Conservation (phyloP, 768 basidiomycete species). For the Clathrus columnatus region DNA sequence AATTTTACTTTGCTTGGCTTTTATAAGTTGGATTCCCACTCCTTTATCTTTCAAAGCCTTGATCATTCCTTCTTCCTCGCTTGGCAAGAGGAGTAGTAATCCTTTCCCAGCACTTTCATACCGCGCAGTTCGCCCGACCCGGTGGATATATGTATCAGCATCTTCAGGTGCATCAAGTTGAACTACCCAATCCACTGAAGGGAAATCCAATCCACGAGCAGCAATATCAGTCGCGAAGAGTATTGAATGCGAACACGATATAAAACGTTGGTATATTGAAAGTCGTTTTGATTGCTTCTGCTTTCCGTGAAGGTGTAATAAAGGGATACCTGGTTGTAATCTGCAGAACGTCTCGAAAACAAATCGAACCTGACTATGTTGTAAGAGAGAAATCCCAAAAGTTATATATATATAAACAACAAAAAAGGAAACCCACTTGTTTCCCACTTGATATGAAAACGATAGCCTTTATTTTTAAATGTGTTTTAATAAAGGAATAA, state of each 20-base stretch:
- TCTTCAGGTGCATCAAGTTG: conserved; percentile 97
- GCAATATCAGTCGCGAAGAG: conserved; percentile 96
- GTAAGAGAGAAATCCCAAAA: too few species aligned
- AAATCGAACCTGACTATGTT: conserved; percentile 56
- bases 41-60: conserved; percentile 61
- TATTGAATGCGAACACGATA: conserved; percentile 69
- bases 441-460: conserved; percentile 95
- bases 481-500: conserved; percentile 92
- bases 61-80: conserved; percentile 89
- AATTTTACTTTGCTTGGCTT: conserved; percentile 81
- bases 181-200: conserved; percentile 92
- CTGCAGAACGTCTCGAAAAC: conserved; percentile 92
- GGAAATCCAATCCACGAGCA: conserved; percentile 93
- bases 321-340: conserved; percentile 87
- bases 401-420: neutral
- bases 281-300: conserved; percentile 91
- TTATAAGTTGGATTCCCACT: conserved; percentile 69
- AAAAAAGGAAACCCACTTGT: conserved; percentile 45
- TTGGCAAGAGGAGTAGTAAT: conserved; percentile 74
- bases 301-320: conserved; percentile 94
- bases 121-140: conserved; percentile 90
- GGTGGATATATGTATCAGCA: conserved; percentile 94
- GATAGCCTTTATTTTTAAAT: conserved; percentile 82
- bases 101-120: conserved; percentile 88
- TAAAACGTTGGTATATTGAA: conserved; percentile 77